Conservation (phyloP, 208 protist species). For the Lotmaria passim region DNA sequence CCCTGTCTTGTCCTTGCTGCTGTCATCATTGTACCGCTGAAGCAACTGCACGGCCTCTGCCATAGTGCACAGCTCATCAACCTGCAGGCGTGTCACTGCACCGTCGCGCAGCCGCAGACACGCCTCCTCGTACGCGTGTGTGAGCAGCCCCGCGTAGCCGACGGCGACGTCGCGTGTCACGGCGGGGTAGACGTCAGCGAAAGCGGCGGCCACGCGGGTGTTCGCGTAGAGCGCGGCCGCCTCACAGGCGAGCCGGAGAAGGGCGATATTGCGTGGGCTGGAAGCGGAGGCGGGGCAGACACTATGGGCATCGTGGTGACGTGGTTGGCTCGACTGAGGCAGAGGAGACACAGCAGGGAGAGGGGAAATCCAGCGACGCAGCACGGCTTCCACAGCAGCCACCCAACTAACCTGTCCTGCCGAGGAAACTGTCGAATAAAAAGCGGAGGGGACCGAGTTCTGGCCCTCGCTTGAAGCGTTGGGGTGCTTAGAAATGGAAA, state of each 20-base stretch:
- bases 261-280: constrained; percentile 8
- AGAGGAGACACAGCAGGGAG: no score
- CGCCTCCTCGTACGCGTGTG: constrained; percentile 37
- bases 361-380: constrained; percentile 5
- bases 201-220: constrained; percentile 36
- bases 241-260: constrained; percentile 21
- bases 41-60: constrained; percentile 51
- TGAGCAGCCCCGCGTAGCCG: constrained; percentile 40
- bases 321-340: no score
- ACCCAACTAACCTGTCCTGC: background rate
- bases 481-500: background rate
- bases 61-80: constrained; percentile 67
- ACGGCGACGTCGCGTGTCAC: constrained; percentile 14
- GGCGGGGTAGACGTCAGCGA: constrained; percentile 24
- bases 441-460: background rate
- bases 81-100: constrained; percentile 28
- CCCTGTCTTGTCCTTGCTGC: background rate
- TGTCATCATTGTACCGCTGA: background rate
- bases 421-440: background rate
- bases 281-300: background rate
- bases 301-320: background rate
- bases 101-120: constrained; percentile 38
- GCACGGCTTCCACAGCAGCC: background rate
- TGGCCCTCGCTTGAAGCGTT: background rate
- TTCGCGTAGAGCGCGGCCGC: constrained; percentile 51